A percentile compares a stretch with the other conserved stretches of the same genome.
Conservation (phyloP, 805 yeast genomes). For the Pichia paraexigua region DNA sequence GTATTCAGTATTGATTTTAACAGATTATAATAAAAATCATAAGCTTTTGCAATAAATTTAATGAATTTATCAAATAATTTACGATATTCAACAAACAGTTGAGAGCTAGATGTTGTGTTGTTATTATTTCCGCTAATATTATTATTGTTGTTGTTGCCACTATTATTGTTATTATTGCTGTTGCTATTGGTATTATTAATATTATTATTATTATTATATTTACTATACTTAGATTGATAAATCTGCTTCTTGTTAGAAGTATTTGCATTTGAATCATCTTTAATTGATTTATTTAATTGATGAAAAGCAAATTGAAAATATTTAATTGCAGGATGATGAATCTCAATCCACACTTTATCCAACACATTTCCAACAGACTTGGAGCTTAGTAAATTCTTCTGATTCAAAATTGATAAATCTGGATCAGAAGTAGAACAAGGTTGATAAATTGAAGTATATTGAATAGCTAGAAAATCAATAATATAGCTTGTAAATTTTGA, state of each 20-base stretch:
- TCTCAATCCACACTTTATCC: constrained; percentile 49
- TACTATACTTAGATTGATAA: constrained; percentile 9
- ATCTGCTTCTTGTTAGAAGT: neutral
- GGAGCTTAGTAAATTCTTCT: neutral
- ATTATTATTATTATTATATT: too few species aligned
- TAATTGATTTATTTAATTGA: constrained; percentile 13
- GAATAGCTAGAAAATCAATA: constrained; percentile 27
- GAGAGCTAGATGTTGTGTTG: constrained; percentile 1
- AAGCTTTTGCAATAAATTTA: constrained; percentile 40
- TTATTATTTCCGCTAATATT: neutral
- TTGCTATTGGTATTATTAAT: neutral
- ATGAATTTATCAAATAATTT: constrained; percentile 45
- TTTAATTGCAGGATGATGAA: constrained; percentile 59
- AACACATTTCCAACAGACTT: constrained; percentile 29
- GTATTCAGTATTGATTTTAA: constrained; percentile 33
- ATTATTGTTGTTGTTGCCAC: neutral
- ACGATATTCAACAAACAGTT: constrained; percentile 42
- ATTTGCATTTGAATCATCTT: neutral
- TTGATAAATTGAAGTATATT: neutral
- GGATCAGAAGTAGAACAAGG: neutral
- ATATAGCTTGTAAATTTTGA: constrained; percentile 39
- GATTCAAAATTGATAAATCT: constrained; percentile 1
- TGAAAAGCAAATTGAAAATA: constrained; percentile 38
- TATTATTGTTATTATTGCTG: constrained; percentile 1
- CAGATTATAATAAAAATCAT: constrained; percentile 39